Base-by-base conservation (phyloP, 768 basidiomycete species). In the Solioccasus polychromus region DNA sequence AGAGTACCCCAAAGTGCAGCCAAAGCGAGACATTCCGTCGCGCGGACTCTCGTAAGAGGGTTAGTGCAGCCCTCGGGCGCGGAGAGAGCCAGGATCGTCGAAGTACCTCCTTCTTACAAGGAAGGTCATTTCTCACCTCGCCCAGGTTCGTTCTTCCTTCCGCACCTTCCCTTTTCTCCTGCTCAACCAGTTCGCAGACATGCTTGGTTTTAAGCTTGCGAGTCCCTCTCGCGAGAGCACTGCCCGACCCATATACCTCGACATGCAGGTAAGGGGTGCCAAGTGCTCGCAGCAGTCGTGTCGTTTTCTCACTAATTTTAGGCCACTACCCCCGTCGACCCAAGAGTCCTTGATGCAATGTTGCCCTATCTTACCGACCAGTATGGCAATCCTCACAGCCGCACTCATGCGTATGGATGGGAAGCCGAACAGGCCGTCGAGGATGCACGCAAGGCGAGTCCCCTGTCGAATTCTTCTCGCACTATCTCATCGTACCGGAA, bases 331-430 rank as follows among this genome's bases (percentile, higher is more conserved):
- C 96, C 96, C 17, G 83, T 96, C 44, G 96, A 99, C 64, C 96
- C 96, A 23, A 82, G 96, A 47, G 96, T 98, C 5, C 75, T 98
- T 45, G 96, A 98, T 68, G 84, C 87, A 15, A 99, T 98, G 95
- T 73, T 99, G 20, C 96, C 96, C 0, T 97, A 80, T 68, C 70
- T 94, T 53, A 95, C 93, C 5, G 91, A 98, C 64, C 91, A 92
- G 64, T 98, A 87, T 61, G 96, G 96, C 4, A 99, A 98, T 68
- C 95, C 96, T 8, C 96, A 98, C 64, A 94, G 92, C 64, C 82
- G 96, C 45, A 98, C 96, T 23, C 96, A 99, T 68, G 92, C 96
- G 1, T 99, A 98, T 66, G 96, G 96, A 4, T 99, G 96, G 96
- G 96, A 99, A 69, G 92, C 95, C 6, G 96, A 99, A 60, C 77